Conservation (phyloP, 805 yeast genomes). For the Zygosaccharomyces kombuchaensis region DNA sequence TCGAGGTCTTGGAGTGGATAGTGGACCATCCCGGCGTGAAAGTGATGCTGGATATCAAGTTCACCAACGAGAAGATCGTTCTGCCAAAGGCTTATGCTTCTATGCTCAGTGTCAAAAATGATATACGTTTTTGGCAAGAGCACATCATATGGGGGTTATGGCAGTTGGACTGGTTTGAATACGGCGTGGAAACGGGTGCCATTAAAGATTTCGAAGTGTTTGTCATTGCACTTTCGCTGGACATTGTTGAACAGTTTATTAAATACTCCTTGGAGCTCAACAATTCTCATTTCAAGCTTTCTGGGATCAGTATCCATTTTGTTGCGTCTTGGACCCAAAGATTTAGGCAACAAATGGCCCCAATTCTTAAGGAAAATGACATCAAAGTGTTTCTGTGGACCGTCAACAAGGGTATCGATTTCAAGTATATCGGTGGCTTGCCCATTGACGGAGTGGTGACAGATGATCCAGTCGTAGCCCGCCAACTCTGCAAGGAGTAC, state of each 20-base stretch:
- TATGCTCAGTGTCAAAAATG: slow-evolving; percentile 38
- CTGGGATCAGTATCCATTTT: slow-evolving; percentile 49
- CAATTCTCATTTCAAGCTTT: slow-evolving; percentile 45
- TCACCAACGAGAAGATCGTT: slow-evolving; percentile 42
- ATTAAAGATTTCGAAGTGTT: slow-evolving; percentile 37
- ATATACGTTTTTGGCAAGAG: slow-evolving; percentile 42
- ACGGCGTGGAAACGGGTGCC: slow-evolving; percentile 38
- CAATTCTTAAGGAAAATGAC: slow-evolving; percentile 30
- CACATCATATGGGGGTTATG: slow-evolving; percentile 51
- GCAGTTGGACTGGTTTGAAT: slow-evolving; percentile 44
- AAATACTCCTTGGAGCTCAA: slow-evolving; percentile 38
- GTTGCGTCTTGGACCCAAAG: slow-evolving; percentile 44
- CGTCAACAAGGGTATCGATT: slow-evolving; percentile 37
- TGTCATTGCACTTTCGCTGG: slow-evolving; percentile 36
- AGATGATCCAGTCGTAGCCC: slow-evolving; percentile 28
- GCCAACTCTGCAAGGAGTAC: slow-evolving; percentile 12
- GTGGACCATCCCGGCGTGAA: slow-evolving; percentile 32
- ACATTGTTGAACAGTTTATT: slow-evolving; percentile 32
- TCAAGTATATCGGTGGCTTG: slow-evolving; percentile 27
- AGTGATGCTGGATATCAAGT: slow-evolving; percentile 51
- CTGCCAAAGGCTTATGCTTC: slow-evolving; percentile 38
- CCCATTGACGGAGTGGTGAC: slow-evolving; percentile 33
- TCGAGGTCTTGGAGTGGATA: slow-evolving; percentile 40
- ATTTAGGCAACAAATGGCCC: slow-evolving; percentile 32
- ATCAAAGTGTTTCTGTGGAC: slow-evolving; percentile 51